These are phyloP conservation scores for Articulospora tetracladia DNA, from an alignment of 495 filamentous ascomycete species.

Conservation along the genomic window DNA sequence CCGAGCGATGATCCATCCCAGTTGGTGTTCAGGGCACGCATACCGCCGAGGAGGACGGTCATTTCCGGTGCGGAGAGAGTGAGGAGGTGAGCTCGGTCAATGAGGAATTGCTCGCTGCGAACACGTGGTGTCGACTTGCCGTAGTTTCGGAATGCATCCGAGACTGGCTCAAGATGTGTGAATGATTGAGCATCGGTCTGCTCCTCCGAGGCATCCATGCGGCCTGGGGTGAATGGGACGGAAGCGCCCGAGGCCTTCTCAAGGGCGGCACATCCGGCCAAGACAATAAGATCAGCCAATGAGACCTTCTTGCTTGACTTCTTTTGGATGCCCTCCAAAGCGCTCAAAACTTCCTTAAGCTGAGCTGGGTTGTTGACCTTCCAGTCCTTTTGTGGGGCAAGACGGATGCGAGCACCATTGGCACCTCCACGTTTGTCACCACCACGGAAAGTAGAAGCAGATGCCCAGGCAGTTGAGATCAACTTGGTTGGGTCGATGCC, in stretches of 20 bases:
- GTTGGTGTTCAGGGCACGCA: conserved; percentile 63
- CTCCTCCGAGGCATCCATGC: conserved; percentile 50
- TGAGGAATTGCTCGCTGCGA: conserved; percentile 58
- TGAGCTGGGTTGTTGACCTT: conserved; percentile 61
- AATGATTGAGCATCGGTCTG: conserved; percentile 63
- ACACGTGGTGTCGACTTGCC: conserved; percentile 54
- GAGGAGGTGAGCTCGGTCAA: conserved; percentile 64
- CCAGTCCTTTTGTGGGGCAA: conserved; percentile 66
- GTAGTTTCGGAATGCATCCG: conserved; percentile 75
- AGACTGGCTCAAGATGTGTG: conserved; percentile 53
- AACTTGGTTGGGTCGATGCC: conserved; percentile 48
- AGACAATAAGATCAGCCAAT: conserved; percentile 67
- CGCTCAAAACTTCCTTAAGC: conserved; percentile 50
- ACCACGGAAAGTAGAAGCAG: conserved; percentile 68
- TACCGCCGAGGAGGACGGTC: conserved; percentile 62
- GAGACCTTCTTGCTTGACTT: conserved; percentile 68
- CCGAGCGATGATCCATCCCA: conserved; percentile 59
- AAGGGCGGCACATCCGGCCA: conserved; percentile 64
- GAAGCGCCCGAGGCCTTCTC: conserved; percentile 57
- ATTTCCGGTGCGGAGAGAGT: conserved; percentile 65
- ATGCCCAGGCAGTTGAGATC: conserved; percentile 61
- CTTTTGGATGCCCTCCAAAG: conserved; percentile 57
- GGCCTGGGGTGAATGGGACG: conserved; percentile 45
- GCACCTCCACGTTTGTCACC: conserved; percentile 74
- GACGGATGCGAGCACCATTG: conserved; percentile 69